Base-by-base conservation (phyloP, 768 basidiomycete genomes). In the Mycena olivaceomarginata region DNA sequence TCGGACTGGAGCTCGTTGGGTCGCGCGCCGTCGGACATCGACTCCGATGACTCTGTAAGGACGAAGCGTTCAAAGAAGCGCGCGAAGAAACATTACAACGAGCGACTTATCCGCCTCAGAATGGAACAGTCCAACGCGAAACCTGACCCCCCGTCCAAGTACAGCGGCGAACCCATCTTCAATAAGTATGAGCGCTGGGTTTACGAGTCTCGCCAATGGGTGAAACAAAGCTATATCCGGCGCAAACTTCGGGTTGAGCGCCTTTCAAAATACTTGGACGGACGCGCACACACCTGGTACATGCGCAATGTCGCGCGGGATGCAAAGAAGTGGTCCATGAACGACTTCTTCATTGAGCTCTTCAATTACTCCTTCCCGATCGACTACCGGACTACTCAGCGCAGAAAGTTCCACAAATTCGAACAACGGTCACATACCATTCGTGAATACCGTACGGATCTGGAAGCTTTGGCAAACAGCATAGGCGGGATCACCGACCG, bases 51-150 rank as follows among this genome's bases (percentile, higher is more conserved):
- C 31, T 72, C 74, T 0, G 65, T n/a, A 8, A 20, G 45, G 11
- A 76, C 71, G 0, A 78, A 78, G 40, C 51, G 73, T 0, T 2
- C 0, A 5, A 80, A 80, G 48, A 74, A 65, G 15, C 10, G 57
- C 0, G 51, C 45, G 1, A 63, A 53, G n/a, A 5, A 70, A 20
- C 12, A 57, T n/a, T 72, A 65, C 31, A 25, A 37, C 20, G 57
- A 56, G 22, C 75, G 76, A 16, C 15, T 78, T 18, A 51, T 64
- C 9, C 45, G 65, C 2, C 22, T 80, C 4, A 71, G 71, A 9
- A 46, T 78, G 22, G 77, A 80, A 43, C 79, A 80, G 13, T 75
- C 69, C 4, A 75, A 75, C 53, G 53, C 77, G 16, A 77, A 76
- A 18, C 60, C 73, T 20, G 75, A 77, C 2, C 72, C 67, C 9